phyloP scores from a whole-genome alignment of 1,284 basidiomycete genomes.

The Pulchroboletus neoregius region DNA sequence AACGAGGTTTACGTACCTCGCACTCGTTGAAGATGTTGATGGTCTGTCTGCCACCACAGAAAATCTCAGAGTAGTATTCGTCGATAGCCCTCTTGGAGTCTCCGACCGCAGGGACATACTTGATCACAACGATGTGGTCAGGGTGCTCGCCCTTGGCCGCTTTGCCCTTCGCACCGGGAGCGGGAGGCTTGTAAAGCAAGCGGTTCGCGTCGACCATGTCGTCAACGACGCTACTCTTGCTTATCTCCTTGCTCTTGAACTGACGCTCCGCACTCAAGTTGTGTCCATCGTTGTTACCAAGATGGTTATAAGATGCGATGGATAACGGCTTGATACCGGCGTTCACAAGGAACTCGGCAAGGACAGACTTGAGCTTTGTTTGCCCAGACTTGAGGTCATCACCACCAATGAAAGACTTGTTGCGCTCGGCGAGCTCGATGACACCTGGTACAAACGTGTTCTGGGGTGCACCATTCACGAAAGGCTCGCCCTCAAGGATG shows the following conservation, averaged over 20 bases:
- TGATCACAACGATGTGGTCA: constrained; percentile 96
- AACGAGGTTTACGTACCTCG: constrained; percentile 50
- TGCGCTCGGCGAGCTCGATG: constrained; percentile 87
- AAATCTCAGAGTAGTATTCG: constrained; percentile 96
- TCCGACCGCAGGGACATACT: constrained; percentile 90
- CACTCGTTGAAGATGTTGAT: constrained; percentile 97
- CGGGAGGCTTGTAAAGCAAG: constrained; percentile 82
- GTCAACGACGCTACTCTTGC: constrained; percentile 95
- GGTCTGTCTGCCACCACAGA: constrained; percentile 76
- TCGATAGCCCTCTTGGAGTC: constrained; percentile 98
- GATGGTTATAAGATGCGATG: constrained; percentile 95
- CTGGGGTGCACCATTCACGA: constrained; percentile 98
- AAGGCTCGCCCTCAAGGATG: constrained; percentile 93
- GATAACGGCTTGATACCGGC: constrained; percentile 98
- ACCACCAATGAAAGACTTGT: constrained; percentile 92
- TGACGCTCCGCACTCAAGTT: constrained; percentile 91
- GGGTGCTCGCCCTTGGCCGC: constrained; percentile 87
- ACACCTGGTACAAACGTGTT: constrained; percentile 99
- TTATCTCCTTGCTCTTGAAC: constrained; percentile 98
- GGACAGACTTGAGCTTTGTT: constrained; percentile 92
- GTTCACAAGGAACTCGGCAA: constrained; percentile 98
- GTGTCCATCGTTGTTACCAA: constrained; percentile 97
- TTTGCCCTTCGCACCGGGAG: constrained; percentile 58
- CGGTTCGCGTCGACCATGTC: constrained; percentile 95
- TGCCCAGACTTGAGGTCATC: constrained; percentile 97